Evolutionary conservation across 2,329 filamentous ascomycete species (phyloP).

Genomic region (Colletotrichum sp.): DNA sequence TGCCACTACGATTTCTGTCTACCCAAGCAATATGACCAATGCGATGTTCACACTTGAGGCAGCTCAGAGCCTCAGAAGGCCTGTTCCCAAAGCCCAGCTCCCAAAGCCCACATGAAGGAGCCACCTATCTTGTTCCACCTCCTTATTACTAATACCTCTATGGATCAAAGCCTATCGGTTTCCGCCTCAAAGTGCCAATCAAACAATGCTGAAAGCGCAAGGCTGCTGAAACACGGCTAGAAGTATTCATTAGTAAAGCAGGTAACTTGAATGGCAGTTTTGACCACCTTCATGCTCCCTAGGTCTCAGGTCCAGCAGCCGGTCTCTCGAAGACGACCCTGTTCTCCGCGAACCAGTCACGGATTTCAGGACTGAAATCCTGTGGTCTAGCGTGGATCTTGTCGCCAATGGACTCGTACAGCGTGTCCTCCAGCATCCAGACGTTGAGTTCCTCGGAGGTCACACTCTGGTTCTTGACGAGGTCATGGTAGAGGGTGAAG

Average conservation of each 20-base stretch:
- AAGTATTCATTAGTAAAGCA: neutral
- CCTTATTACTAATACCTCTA: accelerated
- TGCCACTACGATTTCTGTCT: neutral
- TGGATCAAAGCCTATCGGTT: neutral
- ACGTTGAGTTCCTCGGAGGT: neutral
- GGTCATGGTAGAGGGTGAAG: neutral
- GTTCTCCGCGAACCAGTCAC: neutral
- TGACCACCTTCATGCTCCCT: neutral
- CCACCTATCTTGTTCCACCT: neutral
- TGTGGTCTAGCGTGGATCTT: neutral
- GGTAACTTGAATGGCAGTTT: neutral
- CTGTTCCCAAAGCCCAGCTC: too few relatives aligned
- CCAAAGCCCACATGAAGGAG: too few relatives aligned
- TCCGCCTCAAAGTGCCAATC: neutral
- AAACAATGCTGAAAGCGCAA: neutral
- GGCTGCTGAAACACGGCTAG: neutral
- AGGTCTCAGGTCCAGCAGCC: neutral
- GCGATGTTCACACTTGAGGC: neutral
- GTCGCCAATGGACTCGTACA: neutral
- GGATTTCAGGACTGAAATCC: neutral
- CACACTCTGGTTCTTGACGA: neutral
- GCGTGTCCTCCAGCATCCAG: neutral
- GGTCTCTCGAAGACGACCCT: neutral
- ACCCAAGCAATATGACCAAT: neutral
- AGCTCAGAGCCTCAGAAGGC: too few relatives aligned